phyloP scores from a whole-genome alignment of 1,284 basidiomycete species.

The Boletus mariae region DNA sequence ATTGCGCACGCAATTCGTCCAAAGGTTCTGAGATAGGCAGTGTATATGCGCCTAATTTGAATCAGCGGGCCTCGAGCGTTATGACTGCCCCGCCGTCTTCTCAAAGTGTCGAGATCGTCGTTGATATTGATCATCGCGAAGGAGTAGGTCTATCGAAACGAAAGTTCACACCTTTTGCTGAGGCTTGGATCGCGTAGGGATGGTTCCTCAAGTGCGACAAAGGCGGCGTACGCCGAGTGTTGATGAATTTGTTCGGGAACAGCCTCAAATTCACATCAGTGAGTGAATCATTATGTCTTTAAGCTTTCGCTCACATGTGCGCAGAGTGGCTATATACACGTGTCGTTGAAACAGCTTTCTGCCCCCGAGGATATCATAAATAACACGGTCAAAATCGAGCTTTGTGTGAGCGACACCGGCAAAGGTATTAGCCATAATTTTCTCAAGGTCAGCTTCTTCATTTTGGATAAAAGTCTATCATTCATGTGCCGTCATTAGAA shows the following conservation, averaged over 20 bases:
- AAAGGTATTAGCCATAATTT: constrained; percentile 91
- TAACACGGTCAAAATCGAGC: constrained; percentile 73
- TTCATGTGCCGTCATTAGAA: constrained; percentile 49
- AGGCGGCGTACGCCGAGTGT: constrained; percentile 84
- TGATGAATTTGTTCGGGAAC: constrained; percentile 97
- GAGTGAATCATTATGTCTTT: constrained; percentile 17
- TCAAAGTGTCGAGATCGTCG: constrained; percentile 79
- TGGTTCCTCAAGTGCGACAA: constrained; percentile 91
- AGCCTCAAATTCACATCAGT: constrained; percentile 90
- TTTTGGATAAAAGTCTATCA: constrained; percentile 2
- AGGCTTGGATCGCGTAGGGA: constrained; percentile 46
- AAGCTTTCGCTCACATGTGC: constrained; percentile 10
- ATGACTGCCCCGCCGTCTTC: constrained; percentile 33
- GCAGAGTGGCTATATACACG: constrained; percentile 84
- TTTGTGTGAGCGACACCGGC: constrained; percentile 87
- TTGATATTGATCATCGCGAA: constrained; percentile 77
- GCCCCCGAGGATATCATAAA: constrained; percentile 46
- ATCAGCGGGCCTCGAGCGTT: constrained; percentile 37
- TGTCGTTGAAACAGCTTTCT: constrained; percentile 76
- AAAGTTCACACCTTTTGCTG: constrained; percentile 3
- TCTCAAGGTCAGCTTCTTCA: constrained; percentile 54
- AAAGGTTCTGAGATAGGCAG: constrained; percentile 82
- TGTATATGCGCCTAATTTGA: constrained; percentile 77
- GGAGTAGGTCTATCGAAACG: constrained; percentile 44
- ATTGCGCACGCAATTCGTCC: constrained; percentile 72